Evolutionary conservation across 176 grass and related monocot species (phyloP).

Genomic region (Juncus effusus): DNA sequence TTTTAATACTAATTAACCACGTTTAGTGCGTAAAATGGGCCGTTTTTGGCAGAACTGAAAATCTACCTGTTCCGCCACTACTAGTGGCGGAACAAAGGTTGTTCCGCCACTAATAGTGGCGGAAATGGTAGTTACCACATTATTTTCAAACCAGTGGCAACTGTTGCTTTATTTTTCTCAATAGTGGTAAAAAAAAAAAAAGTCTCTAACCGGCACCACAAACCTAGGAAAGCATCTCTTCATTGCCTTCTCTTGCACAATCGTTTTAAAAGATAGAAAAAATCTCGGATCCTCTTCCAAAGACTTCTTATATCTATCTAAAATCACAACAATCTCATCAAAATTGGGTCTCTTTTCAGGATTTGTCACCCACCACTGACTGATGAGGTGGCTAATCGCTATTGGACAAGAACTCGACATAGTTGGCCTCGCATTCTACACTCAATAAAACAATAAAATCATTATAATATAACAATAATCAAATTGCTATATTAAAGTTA

Average conservation of each 20-base stretch:
- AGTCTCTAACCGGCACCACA: slow-evolving; percentile 33
- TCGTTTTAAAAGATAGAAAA: slow-evolving; percentile 66
- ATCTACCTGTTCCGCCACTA: no score
- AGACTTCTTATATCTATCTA: slow-evolving; percentile 73
- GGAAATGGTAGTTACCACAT: no score
- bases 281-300: slow-evolving; percentile 52
- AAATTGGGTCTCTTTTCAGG: slow-evolving; percentile 76
- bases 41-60: no score
- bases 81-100: no score
- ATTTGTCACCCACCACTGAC: slow-evolving; percentile 78
- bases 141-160: no score
- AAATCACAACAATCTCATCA: slow-evolving; percentile 56
- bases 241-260: slow-evolving; percentile 40
- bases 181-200: no score
- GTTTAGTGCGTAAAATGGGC: no score
- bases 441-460: no score
- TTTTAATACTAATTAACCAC: no score
- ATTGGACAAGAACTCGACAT: slow-evolving; percentile 69
- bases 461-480: no score
- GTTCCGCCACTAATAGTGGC: no score
- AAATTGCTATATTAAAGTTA: slow-evolving; percentile 36
- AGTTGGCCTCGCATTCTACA: slow-evolving; percentile 86
- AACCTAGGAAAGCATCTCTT: slow-evolving; percentile 68
- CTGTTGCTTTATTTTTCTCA: no score
- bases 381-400: slow-evolving; percentile 89